Evolutionary conservation across 768 basidiomycete genomes (phyloP), one percentile per base, ranked within the genome.

Genomic region (Naganishia friedmannii): DNA sequence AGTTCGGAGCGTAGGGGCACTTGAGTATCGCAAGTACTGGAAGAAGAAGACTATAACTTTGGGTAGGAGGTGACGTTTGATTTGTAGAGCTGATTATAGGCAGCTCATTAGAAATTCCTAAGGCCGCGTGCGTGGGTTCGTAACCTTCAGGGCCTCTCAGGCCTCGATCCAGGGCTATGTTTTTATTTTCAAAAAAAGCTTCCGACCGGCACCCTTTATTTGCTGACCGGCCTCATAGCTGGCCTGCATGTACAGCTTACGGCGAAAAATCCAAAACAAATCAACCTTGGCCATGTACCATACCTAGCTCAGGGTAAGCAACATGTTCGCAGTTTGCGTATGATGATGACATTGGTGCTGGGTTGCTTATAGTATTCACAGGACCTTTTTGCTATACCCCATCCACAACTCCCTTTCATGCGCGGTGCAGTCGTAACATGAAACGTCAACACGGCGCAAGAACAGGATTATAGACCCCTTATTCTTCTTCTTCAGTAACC

Each of bases 141-240:
- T 42, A 42, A 42, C 42, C 42, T 12, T 42, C 42, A 15, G 34
- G 34, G 34, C n/a, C n/a, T n/a, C 34, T 37, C 34, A 37, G 12
- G 12, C 6, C 34, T 37, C 34, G n/a, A n/a, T n/a, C n/a, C n/a
- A 42, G 48, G 48, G 48, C 48, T 51, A 51, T 51, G 48, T 51
- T 26, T 6, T 3, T n/a, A 13, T n/a, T 10, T n/a, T n/a, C n/a
- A n/a, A 42, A 42, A 42, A 17, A n/a, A n/a, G 48, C 17, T 51
- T 51, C 48, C 48, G 48, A 51, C 48, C 48, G 48, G 48, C 48
- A 32, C 34, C 57, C n/a, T 58, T 39, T 12, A 37, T 58, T 58
- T 39, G 57, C 57, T 58, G 31, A 58, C 57, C 57, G 37, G 57
- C 10, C n/a, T n/a, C n/a, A n/a, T n/a, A n/a, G n/a, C n/a, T n/a